phyloP scores from a whole-genome alignment of 371 early-diverging fungal genomes.

The Mortierella sp. region DNA sequence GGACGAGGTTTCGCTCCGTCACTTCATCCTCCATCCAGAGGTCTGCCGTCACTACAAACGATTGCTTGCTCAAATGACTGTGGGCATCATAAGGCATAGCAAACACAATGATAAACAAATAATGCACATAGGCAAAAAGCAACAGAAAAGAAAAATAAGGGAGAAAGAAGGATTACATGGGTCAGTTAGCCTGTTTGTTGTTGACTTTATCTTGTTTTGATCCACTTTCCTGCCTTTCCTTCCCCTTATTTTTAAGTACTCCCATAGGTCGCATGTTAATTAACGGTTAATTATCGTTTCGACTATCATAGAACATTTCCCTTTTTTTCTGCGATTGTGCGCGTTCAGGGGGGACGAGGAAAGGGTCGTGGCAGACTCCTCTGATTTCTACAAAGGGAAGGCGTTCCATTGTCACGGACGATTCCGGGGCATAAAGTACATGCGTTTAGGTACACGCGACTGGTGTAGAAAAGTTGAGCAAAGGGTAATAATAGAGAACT shows the following conservation, averaged over 20 bases:
- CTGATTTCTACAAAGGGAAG: neutral
- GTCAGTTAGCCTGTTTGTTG: neutral
- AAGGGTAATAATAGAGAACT: too few relatives aligned
- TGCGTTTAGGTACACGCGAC: neutral
- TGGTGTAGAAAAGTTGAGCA: too few relatives aligned
- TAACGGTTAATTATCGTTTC: neutral
- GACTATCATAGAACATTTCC: too few relatives aligned
- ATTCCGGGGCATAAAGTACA: neutral
- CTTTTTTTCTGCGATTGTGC: neutral
- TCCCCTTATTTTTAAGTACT: neutral
- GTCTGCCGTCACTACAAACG: constrained; percentile 47
- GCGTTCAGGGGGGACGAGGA: too few relatives aligned
- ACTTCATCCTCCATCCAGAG: constrained; percentile 39
- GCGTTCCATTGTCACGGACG: neutral
- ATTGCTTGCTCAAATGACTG: constrained; percentile 31
- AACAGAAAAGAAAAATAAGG: neutral
- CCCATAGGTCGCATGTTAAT: neutral
- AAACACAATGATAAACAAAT: neutral
- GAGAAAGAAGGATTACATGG: neutral
- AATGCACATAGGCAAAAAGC: too few relatives aligned
- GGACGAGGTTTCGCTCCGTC: constrained; percentile 33
- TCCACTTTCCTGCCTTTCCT: neutral
- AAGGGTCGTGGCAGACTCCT: too few relatives aligned
- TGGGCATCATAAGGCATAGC: neutral
- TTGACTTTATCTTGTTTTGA: neutral